phyloP scores from a whole-genome alignment of 2,329 filamentous ascomycete species.

The Xylariaceae sp. region DNA sequence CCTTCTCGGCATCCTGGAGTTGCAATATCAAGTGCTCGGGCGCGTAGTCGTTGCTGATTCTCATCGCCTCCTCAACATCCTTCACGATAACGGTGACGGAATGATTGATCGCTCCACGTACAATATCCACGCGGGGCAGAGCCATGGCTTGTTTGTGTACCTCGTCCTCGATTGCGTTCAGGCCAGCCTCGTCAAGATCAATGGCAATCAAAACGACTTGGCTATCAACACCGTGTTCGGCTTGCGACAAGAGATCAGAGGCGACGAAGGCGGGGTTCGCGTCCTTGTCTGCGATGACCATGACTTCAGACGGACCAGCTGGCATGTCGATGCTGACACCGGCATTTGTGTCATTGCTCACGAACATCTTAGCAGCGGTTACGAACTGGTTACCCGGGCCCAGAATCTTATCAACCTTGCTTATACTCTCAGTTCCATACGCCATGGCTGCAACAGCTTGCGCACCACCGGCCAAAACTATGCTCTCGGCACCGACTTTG shows the following conservation, averaged over 20 bases:
- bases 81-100: conserved; percentile 81
- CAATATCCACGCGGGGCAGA: conserved; percentile 88
- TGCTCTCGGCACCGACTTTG: conserved; percentile 93
- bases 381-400: conserved; percentile 98
- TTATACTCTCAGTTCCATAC: conserved; percentile 91
- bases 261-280: conserved; percentile 94
- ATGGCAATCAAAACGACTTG: conserved; percentile 91
- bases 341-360: conserved; percentile 94
- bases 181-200: conserved; percentile 68
- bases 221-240: conserved; percentile 93
- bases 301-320: conserved; percentile 90
- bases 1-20: conserved; percentile 69
- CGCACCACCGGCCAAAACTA: conserved; percentile 91
- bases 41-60: conserved; percentile 87
- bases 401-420: conserved; percentile 97
- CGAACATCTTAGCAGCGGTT: conserved; percentile 96
- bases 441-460: conserved; percentile 96
- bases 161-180: conserved; percentile 86
- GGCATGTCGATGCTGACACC: conserved; percentile 98
- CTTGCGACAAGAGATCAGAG: conserved; percentile 89
- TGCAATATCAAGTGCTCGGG: conserved; percentile 96
- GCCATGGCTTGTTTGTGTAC: conserved; percentile 83
- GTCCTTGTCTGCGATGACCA: conserved; percentile 88
- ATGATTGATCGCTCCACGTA: conserved; percentile 85
- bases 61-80: conserved; percentile 70